A percentile compares a stretch with the other conserved stretches of the same genome.
Evolutionary conservation across 2,329 filamentous ascomycete species (phyloP).

Genomic region (Fusarium nurragi): DNA sequence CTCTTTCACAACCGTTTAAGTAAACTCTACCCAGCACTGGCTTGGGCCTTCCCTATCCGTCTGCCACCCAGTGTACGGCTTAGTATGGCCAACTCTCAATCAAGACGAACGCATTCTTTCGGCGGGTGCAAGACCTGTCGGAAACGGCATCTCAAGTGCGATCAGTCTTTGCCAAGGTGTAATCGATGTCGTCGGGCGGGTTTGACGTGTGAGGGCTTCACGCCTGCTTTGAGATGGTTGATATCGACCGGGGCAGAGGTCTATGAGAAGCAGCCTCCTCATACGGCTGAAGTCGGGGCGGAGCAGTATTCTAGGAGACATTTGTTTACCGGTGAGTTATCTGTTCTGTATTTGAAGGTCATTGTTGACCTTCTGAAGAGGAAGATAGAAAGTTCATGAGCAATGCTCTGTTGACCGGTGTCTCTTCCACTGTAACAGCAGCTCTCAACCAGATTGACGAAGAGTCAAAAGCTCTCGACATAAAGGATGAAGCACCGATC

Average conservation of each 20-base stretch:
- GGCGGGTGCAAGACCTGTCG: constrained; percentile 39
- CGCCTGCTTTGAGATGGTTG: constrained; percentile 33
- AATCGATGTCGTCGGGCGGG: constrained; percentile 31
- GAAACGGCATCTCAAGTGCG: constrained; percentile 39
- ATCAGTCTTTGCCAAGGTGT: constrained; percentile 30
- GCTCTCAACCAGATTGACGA: constrained; percentile 33
- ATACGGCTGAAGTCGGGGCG: constrained; percentile 9
- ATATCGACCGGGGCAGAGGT: constrained; percentile 32
- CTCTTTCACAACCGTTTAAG: constrained; percentile 24
- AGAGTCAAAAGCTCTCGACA: constrained; percentile 20
- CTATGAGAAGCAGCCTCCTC: constrained; percentile 25
- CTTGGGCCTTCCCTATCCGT: background rate
- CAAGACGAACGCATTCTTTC: constrained; percentile 35
- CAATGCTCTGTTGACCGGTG: constrained; percentile 9
- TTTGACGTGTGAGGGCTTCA: constrained; percentile 32
- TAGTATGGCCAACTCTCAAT: constrained; percentile 25
- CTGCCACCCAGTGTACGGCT: background rate
- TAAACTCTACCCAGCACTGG: background rate
- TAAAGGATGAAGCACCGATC: background rate
- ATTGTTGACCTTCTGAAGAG: background rate
- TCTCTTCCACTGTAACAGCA: constrained; percentile 30
- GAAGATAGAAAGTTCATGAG: constrained; percentile 32
- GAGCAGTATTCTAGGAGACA: constrained; percentile 35
- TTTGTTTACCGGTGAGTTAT: constrained; percentile 28
- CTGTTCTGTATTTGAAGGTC: fast-evolving